Evolutionary conservation across 2,329 filamentous ascomycete species (phyloP).

Genomic region (Teratosphaeriaceae sp.): DNA sequence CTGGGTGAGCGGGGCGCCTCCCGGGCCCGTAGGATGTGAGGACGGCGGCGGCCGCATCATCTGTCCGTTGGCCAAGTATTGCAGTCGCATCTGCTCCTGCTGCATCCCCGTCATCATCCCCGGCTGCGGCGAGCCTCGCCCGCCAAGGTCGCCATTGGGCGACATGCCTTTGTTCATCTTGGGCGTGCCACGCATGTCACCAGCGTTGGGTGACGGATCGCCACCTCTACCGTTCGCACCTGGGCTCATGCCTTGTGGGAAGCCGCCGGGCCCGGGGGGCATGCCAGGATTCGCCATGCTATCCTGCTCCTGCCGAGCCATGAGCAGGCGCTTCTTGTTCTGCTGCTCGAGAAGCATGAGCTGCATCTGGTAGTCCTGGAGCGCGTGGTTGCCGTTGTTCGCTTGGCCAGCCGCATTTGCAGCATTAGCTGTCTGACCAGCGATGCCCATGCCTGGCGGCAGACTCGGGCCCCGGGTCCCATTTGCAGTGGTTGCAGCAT

Average conservation of each 20-base stretch:
- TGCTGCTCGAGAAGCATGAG: constrained; percentile 81
- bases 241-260: constrained; percentile 53
- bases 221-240: constrained; percentile 55
- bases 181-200: constrained; percentile 69
- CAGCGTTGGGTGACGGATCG: constrained; percentile 66
- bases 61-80: constrained; percentile 40
- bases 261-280: constrained; percentile 33
- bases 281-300: constrained; percentile 47
- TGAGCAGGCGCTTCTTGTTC: constrained; percentile 78
- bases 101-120: constrained; percentile 48
- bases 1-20: background rate
- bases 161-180: constrained; percentile 65
- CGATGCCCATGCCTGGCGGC: constrained; percentile 33
- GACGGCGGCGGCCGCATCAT: constrained; percentile 24
- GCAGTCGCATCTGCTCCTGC: constrained; percentile 22
- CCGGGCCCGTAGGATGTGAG: constrained; percentile 32
- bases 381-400: constrained; percentile 65
- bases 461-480: background rate
- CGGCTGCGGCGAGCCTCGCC: constrained; percentile 54
- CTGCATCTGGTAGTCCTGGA: constrained; percentile 87
- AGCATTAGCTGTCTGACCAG: constrained; percentile 18
- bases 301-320: constrained; percentile 76
- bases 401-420: constrained; percentile 16
- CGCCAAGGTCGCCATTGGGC: constrained; percentile 55
- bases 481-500: constrained; percentile 24